A percentile compares a stretch with the other conserved stretches of the same genome.
Evolutionary conservation across 2,329 filamentous ascomycete genomes (phyloP).

Genomic region (Fusarium kyushuense): DNA sequence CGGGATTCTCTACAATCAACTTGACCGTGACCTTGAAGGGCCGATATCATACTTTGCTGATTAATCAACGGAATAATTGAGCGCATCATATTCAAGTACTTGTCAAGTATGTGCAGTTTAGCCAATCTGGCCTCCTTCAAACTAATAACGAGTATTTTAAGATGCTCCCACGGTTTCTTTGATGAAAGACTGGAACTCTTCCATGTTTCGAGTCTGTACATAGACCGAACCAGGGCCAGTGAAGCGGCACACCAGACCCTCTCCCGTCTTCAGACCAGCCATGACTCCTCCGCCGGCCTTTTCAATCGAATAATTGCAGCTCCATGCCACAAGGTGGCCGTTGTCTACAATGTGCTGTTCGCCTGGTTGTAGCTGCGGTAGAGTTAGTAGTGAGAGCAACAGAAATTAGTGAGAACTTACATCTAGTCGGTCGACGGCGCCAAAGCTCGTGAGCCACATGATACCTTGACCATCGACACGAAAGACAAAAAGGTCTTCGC

Average conservation of each 20-base stretch:
- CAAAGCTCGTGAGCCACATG: slow-evolving; percentile 3
- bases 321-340: background rate
- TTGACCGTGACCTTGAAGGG: too few species aligned
- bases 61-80: too few species aligned
- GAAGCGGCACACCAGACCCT: background rate
- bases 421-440: background rate
- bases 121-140: rapidly evolving
- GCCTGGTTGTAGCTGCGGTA: background rate
- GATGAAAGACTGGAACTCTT: background rate
- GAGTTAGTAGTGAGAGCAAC: background rate
- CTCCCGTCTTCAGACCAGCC: background rate
- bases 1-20: too few species aligned
- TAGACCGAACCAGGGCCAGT: background rate
- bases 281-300: background rate
- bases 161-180: background rate
- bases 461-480: background rate
- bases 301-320: background rate
- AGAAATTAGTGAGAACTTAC: background rate
- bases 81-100: too few species aligned
- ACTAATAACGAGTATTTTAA: background rate
- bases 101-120: background rate
- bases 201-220: background rate
- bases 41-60: too few species aligned
- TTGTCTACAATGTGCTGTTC: background rate
- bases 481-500: background rate